phyloP scores from a whole-genome alignment of 2,329 filamentous ascomycete genomes.

The Calonectria pteridis region DNA sequence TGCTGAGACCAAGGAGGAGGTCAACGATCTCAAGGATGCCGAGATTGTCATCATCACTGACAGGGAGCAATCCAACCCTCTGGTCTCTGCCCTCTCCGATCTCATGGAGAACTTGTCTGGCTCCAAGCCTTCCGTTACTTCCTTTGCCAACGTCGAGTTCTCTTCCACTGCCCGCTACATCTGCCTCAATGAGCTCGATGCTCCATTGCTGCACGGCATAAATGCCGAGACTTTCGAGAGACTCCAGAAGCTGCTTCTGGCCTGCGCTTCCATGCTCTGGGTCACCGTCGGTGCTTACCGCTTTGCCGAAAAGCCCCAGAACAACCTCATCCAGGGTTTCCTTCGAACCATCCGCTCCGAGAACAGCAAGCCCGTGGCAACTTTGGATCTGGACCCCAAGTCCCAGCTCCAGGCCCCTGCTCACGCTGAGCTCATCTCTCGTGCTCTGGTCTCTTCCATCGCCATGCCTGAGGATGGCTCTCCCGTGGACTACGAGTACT shows the following conservation, averaged over 20 bases:
- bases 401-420: conserved; percentile 46
- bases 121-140: conserved; percentile 29
- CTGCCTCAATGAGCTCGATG: conserved; percentile 59
- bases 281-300: conserved; percentile 55
- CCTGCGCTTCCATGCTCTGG: conserved; percentile 54
- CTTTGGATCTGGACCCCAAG: conserved; percentile 58
- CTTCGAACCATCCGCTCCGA: conserved; percentile 61
- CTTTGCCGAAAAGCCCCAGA: conserved; percentile 51
- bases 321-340: conserved; percentile 60
- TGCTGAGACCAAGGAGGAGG: neutral
- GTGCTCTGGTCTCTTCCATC: conserved; percentile 39
- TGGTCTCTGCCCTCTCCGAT: conserved; percentile 35
- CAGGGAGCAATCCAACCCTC: conserved; percentile 26
- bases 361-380: conserved; percentile 57
- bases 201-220: conserved; percentile 56
- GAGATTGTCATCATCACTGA: conserved; percentile 44
- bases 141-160: conserved; percentile 32
- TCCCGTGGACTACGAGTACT: conserved; percentile 47
- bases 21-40: neutral
- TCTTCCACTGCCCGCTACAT: conserved; percentile 47
- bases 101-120: conserved; percentile 40
- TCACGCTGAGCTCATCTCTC: conserved; percentile 50
- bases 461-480: conserved; percentile 29
- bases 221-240: conserved; percentile 53
- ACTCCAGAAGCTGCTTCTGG: conserved; percentile 52